Conservation (phyloP, 768 basidiomycete genomes). For the Boletus edulis region DNA sequence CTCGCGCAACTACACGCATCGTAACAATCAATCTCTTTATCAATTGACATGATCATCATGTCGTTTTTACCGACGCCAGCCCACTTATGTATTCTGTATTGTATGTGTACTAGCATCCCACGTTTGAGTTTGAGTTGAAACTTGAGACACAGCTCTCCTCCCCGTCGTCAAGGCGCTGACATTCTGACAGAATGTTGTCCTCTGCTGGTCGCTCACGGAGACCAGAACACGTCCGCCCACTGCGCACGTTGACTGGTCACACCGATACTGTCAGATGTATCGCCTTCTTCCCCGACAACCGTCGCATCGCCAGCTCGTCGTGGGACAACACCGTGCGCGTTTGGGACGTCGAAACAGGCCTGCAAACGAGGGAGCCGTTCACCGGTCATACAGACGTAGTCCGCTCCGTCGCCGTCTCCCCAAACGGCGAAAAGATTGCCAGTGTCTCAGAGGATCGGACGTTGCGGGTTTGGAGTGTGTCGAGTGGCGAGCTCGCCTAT, state of each 20-base stretch:
- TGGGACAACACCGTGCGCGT: constrained; percentile 27
- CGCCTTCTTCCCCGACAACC: constrained; percentile 30
- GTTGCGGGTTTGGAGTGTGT: constrained; percentile 26
- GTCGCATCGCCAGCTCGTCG: constrained; percentile 22
- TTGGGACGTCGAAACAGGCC: constrained; percentile 25
- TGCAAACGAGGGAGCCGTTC: constrained; percentile 12
- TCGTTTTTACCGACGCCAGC: background rate
- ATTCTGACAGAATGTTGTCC: constrained; percentile 17
- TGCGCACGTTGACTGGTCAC: constrained; percentile 33
- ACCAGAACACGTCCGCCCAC: constrained; percentile 25
- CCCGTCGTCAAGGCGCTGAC: too few species aligned
- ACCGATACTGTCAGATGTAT: constrained; percentile 25
- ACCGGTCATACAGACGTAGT: constrained; percentile 29
- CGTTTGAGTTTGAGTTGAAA: too few species aligned
- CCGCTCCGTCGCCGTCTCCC: constrained; percentile 30
- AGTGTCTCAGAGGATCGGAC: constrained; percentile 30
- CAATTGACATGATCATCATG: background rate
- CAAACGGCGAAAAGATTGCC: constrained; percentile 25
- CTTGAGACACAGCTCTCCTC: too few species aligned
- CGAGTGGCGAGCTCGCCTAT: constrained; percentile 19
- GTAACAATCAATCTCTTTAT: too few species aligned
- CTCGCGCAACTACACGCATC: too few species aligned
- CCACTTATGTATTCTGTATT: too few species aligned
- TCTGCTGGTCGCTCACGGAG: constrained; percentile 19
- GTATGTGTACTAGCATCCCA: too few species aligned